phyloP scores from a whole-genome alignment of 495 filamentous ascomycete genomes.

The Cladorrhinum samala region DNA sequence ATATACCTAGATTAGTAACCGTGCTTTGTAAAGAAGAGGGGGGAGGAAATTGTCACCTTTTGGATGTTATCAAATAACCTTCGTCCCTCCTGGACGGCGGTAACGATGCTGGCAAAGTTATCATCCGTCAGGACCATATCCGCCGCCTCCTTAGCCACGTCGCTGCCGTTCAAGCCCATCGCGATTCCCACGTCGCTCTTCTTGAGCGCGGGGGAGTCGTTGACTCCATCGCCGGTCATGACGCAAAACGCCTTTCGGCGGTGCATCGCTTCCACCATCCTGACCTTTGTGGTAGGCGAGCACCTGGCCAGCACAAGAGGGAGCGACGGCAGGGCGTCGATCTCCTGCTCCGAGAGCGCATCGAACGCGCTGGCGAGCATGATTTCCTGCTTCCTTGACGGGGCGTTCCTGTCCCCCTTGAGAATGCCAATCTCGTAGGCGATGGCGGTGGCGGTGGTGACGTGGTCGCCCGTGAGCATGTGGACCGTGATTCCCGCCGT shows the following conservation, averaged over 20 bases:
- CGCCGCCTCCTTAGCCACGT: slow-evolving; percentile 81
- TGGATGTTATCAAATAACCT: slow-evolving; percentile 75
- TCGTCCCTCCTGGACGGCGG: slow-evolving; percentile 64
- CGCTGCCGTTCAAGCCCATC: slow-evolving; percentile 77
- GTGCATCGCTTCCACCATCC: slow-evolving; percentile 63
- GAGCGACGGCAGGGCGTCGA: slow-evolving; percentile 50
- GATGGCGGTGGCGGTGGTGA: slow-evolving; percentile 67
- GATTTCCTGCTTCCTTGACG: slow-evolving; percentile 44
- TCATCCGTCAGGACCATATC: slow-evolving; percentile 86
- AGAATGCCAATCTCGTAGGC: slow-evolving; percentile 70
- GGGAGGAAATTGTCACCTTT: slow-evolving; percentile 58
- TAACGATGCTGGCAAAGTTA: slow-evolving; percentile 76
- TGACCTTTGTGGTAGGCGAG: slow-evolving; percentile 57
- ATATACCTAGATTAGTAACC: slow-evolving; percentile 49
- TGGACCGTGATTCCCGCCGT: slow-evolving; percentile 68
- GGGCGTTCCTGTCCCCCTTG: slow-evolving; percentile 40
- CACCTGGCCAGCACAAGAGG: slow-evolving; percentile 61
- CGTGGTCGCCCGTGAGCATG: slow-evolving; percentile 80
- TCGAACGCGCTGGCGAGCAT: slow-evolving; percentile 60
- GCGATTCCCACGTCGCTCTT: slow-evolving; percentile 78
- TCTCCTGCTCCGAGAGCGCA: slow-evolving; percentile 49
- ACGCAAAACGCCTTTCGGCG: slow-evolving; percentile 55
- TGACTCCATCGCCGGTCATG: slow-evolving; percentile 77
- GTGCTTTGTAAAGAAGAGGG: slow-evolving; percentile 86
- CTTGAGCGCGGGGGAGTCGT: slow-evolving; percentile 75